Base-by-base conservation (phyloP, 2,329 filamentous ascomycete genomes). In the Huntiella savannae region DNA sequence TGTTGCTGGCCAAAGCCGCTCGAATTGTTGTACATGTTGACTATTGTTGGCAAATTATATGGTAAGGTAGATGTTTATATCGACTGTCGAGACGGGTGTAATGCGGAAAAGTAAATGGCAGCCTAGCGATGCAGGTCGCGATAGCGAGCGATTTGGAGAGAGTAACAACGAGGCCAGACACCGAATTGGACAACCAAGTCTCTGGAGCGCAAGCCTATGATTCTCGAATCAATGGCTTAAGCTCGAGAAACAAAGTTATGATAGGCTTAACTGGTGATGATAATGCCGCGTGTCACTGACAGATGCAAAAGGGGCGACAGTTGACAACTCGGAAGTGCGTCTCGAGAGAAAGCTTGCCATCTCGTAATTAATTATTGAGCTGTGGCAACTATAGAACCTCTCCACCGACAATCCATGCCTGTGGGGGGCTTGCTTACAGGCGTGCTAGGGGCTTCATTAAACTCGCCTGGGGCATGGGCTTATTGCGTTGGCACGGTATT, bases 11-110 rank as follows among this genome's bases (percentile, higher is more conserved):
- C 66, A 63, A 79, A 95, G 53, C 82, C 79, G 68, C 82, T 92
- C 54, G 84, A 82, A 61, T 80, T 84, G 54, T 85, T 91, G 67
- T 84, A 96, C 88, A 95, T 95, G 63, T 57, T 52, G 48, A 34
- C 40, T 41, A 37, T 43, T 15, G 37, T 12, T 41, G 17, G n/a
- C 11, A 11, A 41, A 32, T 35, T 16, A 39, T 40, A 42, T 19
- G 17, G 34, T 40, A 11, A 38, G 13, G 15, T 36, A 43, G 35
- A 43, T 39, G 12, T 33, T 10, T 38, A 32, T 33, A 41, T 40
- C 10, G 16, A 28, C 2, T 28, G 22, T 28, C 22, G 22, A 28
- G 22, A 28, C 8, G 22, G 22, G 3, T 28, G 22, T 28, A 28
- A 28, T 28, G 22, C 7, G 22, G 6, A 10, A 28, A 8, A 28